Conservation (phyloP, 2,329 filamentous ascomycete genomes). For the Stagonosporopsis cucurbitacearum region DNA sequence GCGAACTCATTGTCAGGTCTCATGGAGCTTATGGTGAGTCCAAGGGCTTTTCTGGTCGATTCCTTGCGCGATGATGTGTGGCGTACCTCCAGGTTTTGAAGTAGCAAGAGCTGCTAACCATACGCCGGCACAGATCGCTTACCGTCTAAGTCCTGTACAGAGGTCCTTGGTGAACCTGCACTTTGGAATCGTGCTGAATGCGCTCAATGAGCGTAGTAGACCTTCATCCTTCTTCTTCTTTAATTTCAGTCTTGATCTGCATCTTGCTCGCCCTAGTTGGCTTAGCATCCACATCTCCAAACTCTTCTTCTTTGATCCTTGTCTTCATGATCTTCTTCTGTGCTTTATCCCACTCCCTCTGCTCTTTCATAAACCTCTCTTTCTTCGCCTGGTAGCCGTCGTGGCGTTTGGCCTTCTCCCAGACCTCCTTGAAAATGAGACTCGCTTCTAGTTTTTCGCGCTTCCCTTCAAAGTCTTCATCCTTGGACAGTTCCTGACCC, state of each 20-base stretch:
- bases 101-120: not conserved
- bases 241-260: constrained; percentile 1
- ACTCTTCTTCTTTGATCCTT: constrained; percentile 5
- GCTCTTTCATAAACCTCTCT: constrained; percentile 56
- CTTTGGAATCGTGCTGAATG: no score
- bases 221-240: not conserved
- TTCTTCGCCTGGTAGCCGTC: constrained; percentile 56
- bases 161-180: not conserved
- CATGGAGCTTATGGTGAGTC: no score
- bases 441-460: constrained; percentile 60
- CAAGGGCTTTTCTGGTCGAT: no score
- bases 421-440: constrained; percentile 57
- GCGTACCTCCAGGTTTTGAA: not conserved
- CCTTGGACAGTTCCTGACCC: constrained; percentile 54
- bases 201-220: not conserved
- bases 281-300: not conserved
- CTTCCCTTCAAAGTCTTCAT: constrained; percentile 53
- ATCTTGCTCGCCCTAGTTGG: not conserved
- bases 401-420: constrained; percentile 56
- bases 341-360: constrained; percentile 52
- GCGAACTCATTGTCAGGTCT: no score
- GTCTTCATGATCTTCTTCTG: constrained; percentile 17
- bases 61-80: not conserved
- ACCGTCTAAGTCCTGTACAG: no score
- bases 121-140: not conserved